Percentiles rank a stretch among this genome's conserved stretches.
Conservation (phyloP, 495 filamentous ascomycete genomes). For the Hypoxylon perforatum region DNA sequence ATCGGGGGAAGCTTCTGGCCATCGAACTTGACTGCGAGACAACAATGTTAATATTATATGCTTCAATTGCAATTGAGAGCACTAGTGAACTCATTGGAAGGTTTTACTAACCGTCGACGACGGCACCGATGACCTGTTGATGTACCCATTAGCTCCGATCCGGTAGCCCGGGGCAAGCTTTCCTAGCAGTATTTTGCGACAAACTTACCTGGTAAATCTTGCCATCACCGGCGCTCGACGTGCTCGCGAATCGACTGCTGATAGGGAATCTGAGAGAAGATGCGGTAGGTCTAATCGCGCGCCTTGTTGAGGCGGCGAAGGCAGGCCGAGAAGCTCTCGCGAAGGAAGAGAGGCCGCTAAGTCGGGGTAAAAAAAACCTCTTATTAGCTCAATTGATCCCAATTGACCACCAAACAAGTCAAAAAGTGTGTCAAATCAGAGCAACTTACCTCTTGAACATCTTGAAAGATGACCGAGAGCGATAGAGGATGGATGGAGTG, state of each 20-base stretch:
- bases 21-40: constrained; percentile 82
- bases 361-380: constrained; percentile 46
- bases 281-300: constrained; percentile 74
- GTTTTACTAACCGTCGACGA: constrained; percentile 74
- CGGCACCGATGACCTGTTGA: constrained; percentile 74
- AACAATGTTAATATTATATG: constrained; percentile 21
- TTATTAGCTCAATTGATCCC: constrained; percentile 58
- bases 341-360: constrained; percentile 83
- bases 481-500: constrained; percentile 55
- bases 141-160: constrained; percentile 66
- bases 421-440: constrained; percentile 22
- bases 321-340: constrained; percentile 80
- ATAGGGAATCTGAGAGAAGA: constrained; percentile 68
- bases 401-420: constrained; percentile 48
- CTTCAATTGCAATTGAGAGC: constrained; percentile 2
- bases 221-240: constrained; percentile 71
- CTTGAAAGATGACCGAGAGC: constrained; percentile 68
- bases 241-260: constrained; percentile 76
- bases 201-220: constrained; percentile 83
- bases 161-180: constrained; percentile 58
- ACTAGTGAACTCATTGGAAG: neutral
- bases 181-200: constrained; percentile 57
- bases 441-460: constrained; percentile 89
- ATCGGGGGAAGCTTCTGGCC: constrained; percentile 93
- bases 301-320: constrained; percentile 72